Evolutionary conservation across 2,329 filamentous ascomycete species (phyloP), one percentile per base, ranked within the genome.

Genomic region (Samsoniella hepiali): DNA sequence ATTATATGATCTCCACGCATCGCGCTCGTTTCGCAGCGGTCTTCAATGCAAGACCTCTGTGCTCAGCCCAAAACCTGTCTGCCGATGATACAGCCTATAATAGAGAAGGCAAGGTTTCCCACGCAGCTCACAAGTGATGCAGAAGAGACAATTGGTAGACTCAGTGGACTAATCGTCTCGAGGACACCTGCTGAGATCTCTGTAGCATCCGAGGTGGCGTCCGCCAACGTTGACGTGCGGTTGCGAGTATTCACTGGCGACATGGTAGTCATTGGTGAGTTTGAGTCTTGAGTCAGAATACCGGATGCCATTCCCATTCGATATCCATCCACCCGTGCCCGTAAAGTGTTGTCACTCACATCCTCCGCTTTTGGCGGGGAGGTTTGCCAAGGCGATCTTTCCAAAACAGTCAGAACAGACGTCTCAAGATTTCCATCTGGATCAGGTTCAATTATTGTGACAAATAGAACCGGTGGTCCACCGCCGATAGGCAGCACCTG

Each of bases 391-490:
- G 68, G 66, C n/a, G 62, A 47, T 11, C 58, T 57, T 32, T 66
- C 63, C 58, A 44, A 66, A 9, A 68, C 50, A 3, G 68, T 66
- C 44, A 68, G 32, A 10, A 67, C 45, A 15, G 66, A 67, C 0
- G 68, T 72, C 51, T 67, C 57, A 9, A 69, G 67, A 11, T 66
- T 62, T 10, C 66, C 64, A 10, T 68, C 57, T 22, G 66, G 64
- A 11, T 66, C 65, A 27, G 71, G 63, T 17, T 68, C 63, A 45
- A 72, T 68, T 6, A 74, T 64, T 15, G 69, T 72, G 31, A 72
- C 63, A 22, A 70, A 51, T 8, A 68, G 53, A 29, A 36, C 40
- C 36, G 58, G 55, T 64, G 67, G 13, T 44, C 49, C 62, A 11
- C 56, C 55, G 2, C 56, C 55, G 5, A 63, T 49, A 1, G 62